These are phyloP conservation scores for Neoarthrinium moseri DNA, from an alignment of 2,329 filamentous ascomycete species.

Conservation along the genomic window DNA sequence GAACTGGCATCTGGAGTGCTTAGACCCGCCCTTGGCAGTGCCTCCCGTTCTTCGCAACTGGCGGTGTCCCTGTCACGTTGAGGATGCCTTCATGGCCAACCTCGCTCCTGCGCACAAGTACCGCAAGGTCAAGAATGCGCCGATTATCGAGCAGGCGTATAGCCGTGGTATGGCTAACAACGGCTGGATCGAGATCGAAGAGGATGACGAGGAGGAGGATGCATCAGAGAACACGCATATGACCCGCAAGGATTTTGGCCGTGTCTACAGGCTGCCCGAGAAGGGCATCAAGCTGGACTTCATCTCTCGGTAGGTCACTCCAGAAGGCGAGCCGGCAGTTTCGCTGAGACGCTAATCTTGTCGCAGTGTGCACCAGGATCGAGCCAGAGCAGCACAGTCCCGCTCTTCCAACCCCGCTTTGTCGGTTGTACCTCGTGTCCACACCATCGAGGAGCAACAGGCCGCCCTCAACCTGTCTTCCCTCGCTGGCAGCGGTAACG, in stretches of 20 bases:
- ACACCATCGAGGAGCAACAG: constrained; percentile 62
- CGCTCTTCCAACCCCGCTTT: constrained; percentile 18
- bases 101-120: constrained; percentile 61
- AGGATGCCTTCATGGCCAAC: constrained; percentile 64
- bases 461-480: constrained; percentile 63
- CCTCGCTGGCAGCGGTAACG: constrained; percentile 49
- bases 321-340: neutral
- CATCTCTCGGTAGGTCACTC: constrained; percentile 55
- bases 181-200: constrained; percentile 69
- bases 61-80: constrained; percentile 85
- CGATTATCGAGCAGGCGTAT: constrained; percentile 50
- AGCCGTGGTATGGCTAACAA: constrained; percentile 69
- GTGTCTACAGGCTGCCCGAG: constrained; percentile 62
- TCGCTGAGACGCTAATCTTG: constrained; percentile 14
- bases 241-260: constrained; percentile 62
- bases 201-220: constrained; percentile 55
- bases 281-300: constrained; percentile 71
- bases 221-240: constrained; percentile 48
- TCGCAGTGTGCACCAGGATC: constrained; percentile 28
- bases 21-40: constrained; percentile 78
- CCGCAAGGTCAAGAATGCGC: constrained; percentile 57
- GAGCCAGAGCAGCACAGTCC: constrained; percentile 17
- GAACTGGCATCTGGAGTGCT: constrained; percentile 89
- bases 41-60: constrained; percentile 77
- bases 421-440: constrained; percentile 35